Evolutionary conservation across 805 yeast genomes (phyloP).

Genomic region (Starmera dryadoides): DNA sequence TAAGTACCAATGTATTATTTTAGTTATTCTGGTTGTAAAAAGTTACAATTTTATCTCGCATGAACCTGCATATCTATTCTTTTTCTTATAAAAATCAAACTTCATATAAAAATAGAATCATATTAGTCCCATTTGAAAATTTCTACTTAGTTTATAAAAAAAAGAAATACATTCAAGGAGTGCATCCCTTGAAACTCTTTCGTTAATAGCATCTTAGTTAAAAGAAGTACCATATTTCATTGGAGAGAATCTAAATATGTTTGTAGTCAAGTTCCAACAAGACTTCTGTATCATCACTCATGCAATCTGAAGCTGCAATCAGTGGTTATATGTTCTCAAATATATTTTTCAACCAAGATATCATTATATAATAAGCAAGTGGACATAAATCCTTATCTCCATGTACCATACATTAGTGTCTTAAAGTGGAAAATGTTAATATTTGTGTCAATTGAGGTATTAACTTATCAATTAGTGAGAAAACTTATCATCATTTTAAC

Average conservation of each 20-base stretch:
- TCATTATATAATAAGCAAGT: no score
- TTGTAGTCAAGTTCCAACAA: slow-evolving; percentile 12
- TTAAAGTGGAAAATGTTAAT: no score
- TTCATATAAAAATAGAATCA: no score
- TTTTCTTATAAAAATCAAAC: no score
- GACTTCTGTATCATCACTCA: slow-evolving; percentile 1
- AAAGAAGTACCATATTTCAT: slow-evolving; percentile 3
- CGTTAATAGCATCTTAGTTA: slow-evolving; percentile 13
- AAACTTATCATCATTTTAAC: no score
- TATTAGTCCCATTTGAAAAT: slow-evolving; percentile 19
- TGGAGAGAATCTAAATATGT: slow-evolving; percentile 12
- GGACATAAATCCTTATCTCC: no score
- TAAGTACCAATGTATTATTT: no score
- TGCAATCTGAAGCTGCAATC: slow-evolving; percentile 13
- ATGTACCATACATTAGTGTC: no score
- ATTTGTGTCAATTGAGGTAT: no score
- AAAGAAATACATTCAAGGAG: slow-evolving; percentile 11
- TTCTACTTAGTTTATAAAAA: slow-evolving; percentile 20
- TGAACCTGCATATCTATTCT: slow-evolving; percentile 17
- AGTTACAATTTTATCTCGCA: no score
- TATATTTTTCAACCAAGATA: slow-evolving; percentile 34
- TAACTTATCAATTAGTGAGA: no score
- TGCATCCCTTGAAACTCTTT: slow-evolving; percentile 9
- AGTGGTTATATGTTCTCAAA: slow-evolving; percentile 35
- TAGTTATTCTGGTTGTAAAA: no score